A percentile compares a stretch with the other conserved stretches of the same genome.
phyloP scores from a whole-genome alignment of 495 filamentous ascomycete species.

The Glarea lozoyensis region DNA sequence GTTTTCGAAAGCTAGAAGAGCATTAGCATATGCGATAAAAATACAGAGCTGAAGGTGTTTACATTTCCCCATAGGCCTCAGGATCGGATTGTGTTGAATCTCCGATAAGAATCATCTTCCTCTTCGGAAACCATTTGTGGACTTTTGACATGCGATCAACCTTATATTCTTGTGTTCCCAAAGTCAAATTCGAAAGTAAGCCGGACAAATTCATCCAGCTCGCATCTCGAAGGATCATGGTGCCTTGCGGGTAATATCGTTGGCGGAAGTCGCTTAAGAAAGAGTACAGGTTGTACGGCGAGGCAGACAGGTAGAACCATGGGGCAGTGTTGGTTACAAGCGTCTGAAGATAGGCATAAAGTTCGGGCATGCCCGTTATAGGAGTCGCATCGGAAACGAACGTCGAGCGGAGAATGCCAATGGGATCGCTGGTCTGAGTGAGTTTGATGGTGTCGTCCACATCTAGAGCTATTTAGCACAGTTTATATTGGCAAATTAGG shows the following conservation, averaged over 20 bases:
- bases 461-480: slow-evolving; percentile 51
- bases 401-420: slow-evolving; percentile 73
- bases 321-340: slow-evolving; percentile 49
- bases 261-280: slow-evolving; percentile 71
- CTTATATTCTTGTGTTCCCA: slow-evolving; percentile 83
- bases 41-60: slow-evolving; percentile 17
- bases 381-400: slow-evolving; percentile 67
- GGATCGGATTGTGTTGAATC: slow-evolving; percentile 91
- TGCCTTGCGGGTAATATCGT: slow-evolving; percentile 63
- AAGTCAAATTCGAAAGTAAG: slow-evolving; percentile 69
- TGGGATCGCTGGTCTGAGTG: slow-evolving; percentile 67
- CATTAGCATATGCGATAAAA: background rate
- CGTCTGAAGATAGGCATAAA: slow-evolving; percentile 58
- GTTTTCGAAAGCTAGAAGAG: slow-evolving; percentile 29
- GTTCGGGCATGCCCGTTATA: slow-evolving; percentile 71
- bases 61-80: slow-evolving; percentile 77
- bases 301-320: slow-evolving; percentile 92
- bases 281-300: slow-evolving; percentile 88
- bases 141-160: slow-evolving; percentile 71
- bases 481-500: too few relatives aligned
- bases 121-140: slow-evolving; percentile 60
- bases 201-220: slow-evolving; percentile 80
- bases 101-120: slow-evolving; percentile 76
- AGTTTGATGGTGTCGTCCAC: slow-evolving; percentile 96
- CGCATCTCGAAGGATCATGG: slow-evolving; percentile 74